Base-by-base conservation (phyloP, 2,329 filamentous ascomycete genomes). In the Cladophialophora carrionii region DNA sequence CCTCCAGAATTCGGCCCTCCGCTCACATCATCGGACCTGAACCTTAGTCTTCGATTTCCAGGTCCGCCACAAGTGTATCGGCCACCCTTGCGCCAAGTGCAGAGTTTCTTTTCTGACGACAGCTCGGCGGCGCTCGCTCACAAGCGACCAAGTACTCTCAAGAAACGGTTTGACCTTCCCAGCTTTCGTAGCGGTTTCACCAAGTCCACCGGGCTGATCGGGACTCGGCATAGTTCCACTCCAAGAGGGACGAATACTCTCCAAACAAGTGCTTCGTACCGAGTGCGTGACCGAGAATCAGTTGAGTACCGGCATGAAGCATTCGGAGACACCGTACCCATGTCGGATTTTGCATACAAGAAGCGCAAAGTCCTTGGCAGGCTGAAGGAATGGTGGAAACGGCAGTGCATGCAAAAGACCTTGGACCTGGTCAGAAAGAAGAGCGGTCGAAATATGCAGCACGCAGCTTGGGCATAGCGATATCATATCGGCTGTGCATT, bases 91-190 rank as follows among this genome's bases (percentile, higher is more conserved):
- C 62, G 75, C 74, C 64, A 73, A 70, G 26, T 71, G 66, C 64
- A 68, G 54, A 78, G 76, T 61, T 77, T 76, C 54, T 77, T 78
- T 57, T 78, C 77, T 1, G 75, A 78, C 63, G 73, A 77, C 56
- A 79, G 77, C 67, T 77, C 76, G 4, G 24, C 57, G 7, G 57
- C 46, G 1, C 24, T 60, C n/a, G 72, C 61, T 2, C 64, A 65
- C 5, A 51, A 57, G 12, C 32, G 46, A 41, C 55, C 65, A 41
- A 59, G 34, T 26, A 37, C 24, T 24, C 14, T 61, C 48, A 59
- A 59, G 43, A 64, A 65, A 49, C 63, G 62, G 29, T 67, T 72
- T 48, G 54, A 67, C 37, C 57, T 69, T 2, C 64, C 65, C 26
- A 71, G 64, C 56, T 49, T 68, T 14, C 51, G 62, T 12, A 70